Conservation (phyloP, 1,284 basidiomycete species). For the Golubevia pallescens region DNA sequence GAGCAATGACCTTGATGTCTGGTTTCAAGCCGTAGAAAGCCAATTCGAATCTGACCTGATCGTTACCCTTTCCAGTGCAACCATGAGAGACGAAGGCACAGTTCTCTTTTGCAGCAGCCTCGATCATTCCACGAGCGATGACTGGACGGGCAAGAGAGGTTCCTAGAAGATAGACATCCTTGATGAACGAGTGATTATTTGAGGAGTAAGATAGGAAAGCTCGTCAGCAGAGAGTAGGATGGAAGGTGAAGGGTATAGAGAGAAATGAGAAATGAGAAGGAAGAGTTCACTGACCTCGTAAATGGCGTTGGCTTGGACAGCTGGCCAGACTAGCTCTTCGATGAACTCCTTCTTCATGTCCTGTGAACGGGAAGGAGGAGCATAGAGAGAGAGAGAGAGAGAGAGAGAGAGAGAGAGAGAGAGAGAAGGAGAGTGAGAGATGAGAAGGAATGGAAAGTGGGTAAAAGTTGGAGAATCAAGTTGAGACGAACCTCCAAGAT, state of each 20-base stretch:
- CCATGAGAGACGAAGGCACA: constrained; percentile 86
- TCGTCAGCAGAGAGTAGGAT: neutral
- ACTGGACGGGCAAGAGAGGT: constrained; percentile 97
- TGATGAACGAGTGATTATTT: neutral
- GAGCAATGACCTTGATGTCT: constrained; percentile 97
- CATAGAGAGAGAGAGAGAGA: neutral
- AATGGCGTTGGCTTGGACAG: constrained; percentile 97
- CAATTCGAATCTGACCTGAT: constrained; percentile 98
- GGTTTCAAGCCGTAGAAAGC: constrained; percentile 99
- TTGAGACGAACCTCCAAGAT: constrained; percentile 81
- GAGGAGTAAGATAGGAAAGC: neutral
- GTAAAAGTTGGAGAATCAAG: neutral
- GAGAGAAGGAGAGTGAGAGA: neutral
- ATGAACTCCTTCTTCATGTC: constrained; percentile 95
- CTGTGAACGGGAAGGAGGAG: constrained; percentile 65
- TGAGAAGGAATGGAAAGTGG: neutral
- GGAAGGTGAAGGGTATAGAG: too few relatives aligned
- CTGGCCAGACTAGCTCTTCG: constrained; percentile 92
- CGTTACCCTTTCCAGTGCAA: constrained; percentile 99
- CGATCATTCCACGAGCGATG: constrained; percentile 99
- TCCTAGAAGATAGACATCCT: constrained; percentile 96
- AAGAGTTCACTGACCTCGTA: constrained; percentile 81
- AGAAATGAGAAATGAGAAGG: neutral
- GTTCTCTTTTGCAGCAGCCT: constrained; percentile 73
- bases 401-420: neutral